Conservation (phyloP, 441 rosid species). For the Kokia cookei region DNA sequence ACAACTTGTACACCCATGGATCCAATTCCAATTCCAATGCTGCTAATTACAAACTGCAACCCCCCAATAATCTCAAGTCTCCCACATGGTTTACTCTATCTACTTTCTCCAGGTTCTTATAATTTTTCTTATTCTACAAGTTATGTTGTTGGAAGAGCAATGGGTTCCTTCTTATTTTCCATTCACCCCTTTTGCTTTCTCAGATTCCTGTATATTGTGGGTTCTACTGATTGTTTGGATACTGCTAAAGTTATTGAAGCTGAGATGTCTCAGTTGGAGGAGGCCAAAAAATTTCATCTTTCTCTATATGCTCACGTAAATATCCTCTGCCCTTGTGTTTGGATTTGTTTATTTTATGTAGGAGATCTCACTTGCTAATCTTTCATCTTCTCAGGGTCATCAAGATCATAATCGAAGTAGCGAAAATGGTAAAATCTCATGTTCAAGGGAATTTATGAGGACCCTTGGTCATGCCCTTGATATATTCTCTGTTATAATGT, state of each 20-base stretch:
- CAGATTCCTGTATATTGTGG: constrained; percentile 44
- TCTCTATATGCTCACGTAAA: constrained; percentile 47
- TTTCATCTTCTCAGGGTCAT: background rate
- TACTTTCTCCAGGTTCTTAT: constrained; percentile 43
- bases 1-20: constrained; percentile 32
- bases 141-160: background rate
- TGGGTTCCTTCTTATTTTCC: background rate
- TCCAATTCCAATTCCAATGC: constrained; percentile 11
- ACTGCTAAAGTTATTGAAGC: constrained; percentile 34
- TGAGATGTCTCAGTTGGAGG: constrained; percentile 64
- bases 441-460: background rate
- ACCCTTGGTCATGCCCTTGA: background rate
- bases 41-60: constrained; percentile 41
- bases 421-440: constrained; percentile 11
- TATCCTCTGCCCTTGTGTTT: background rate
- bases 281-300: constrained; percentile 55
- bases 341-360: background rate
- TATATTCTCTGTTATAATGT: background rate
- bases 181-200: background rate
- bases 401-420: constrained; percentile 1
- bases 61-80: constrained; percentile 21
- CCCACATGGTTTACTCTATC: constrained; percentile 56
- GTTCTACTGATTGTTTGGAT: constrained; percentile 33
- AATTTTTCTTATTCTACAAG: background rate
- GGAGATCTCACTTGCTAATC: background rate